Percentiles rank a stretch among this genome's conserved stretches.
Conservation (phyloP, 352 stramenopile species). For the Blastocystis sp. region DNA sequence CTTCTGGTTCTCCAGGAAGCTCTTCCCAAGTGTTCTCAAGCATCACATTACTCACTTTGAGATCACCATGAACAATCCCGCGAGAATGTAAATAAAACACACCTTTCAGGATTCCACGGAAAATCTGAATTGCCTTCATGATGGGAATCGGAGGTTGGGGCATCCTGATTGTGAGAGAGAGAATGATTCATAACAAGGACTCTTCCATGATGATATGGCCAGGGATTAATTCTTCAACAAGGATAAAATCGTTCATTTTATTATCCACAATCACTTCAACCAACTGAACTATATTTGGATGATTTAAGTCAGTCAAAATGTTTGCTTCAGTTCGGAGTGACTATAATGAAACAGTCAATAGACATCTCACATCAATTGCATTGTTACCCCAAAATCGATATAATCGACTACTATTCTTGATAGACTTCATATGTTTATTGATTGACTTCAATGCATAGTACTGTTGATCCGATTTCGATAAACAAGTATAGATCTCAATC, state of each 20-base stretch:
- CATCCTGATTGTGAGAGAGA: neutral
- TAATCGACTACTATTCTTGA: slow-evolving; percentile 41
- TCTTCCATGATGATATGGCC: slow-evolving; percentile 58
- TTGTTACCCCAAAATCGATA: slow-evolving; percentile 66
- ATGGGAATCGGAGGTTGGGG: slow-evolving; percentile 16
- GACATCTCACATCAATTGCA: slow-evolving; percentile 35
- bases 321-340: slow-evolving; percentile 76
- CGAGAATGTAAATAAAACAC: slow-evolving; percentile 92
- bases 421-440: slow-evolving; percentile 64
- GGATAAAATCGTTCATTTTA: slow-evolving; percentile 65
- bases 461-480: neutral
- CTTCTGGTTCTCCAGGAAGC: neutral
- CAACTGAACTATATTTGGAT: slow-evolving; percentile 82
- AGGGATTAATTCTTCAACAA: slow-evolving; percentile 40
- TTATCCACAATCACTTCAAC: slow-evolving; percentile 83
- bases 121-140: slow-evolving; percentile 50
- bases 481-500: slow-evolving; percentile 45
- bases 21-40: slow-evolving; percentile 72
- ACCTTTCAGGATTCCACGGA: slow-evolving; percentile 76
- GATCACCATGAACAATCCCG: slow-evolving; percentile 90
- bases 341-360: neutral
- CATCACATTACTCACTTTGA: slow-evolving; percentile 91
- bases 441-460: slow-evolving; percentile 65
- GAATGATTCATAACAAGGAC: neutral
- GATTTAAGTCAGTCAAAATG: slow-evolving; percentile 86